Base-by-base conservation (phyloP, 2,329 filamentous ascomycete species). In the Onygenales sp. region DNA sequence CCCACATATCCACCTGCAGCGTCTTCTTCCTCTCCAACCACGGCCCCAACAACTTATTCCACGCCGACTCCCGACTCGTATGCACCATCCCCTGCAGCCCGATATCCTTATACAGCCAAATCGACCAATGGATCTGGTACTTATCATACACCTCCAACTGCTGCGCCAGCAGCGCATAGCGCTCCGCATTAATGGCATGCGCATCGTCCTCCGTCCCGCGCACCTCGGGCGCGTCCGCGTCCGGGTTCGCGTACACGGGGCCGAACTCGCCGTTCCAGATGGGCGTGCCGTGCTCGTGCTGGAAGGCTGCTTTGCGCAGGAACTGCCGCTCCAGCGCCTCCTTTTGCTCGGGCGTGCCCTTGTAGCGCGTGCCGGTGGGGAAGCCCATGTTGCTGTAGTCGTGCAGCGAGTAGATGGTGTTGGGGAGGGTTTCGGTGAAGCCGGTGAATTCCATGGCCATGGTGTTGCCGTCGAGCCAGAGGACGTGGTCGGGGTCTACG, bases 41-140 rank as follows among this genome's bases (percentile, higher is more conserved):
- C 0, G 75, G 71, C n/a, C 69, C 60, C 43, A 83, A 72, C 2
- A 75, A 72, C 27, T 70, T 69, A 63, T 79, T 79, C 66, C 78
- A 81, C 71, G 74, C 8, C 74, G 63, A 0, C 17, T 17, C 17
- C 17, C 75, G 73, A 36, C 69, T 68, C 0, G 75, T 68, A 55
- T 78, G 75, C 0, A 78, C 68, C 78, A 82, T 80, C 5, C 78
- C 79, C 62, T 81, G 78, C 44, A 77, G 72, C 0, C 78, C 77
- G 41, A 81, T 75, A 54, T 82, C 78, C 61, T 81, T 82, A 64
- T 80, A 81, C 0, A 79, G 64, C 78, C 79, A 82, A 60, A 84
- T 84, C 11, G 69, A 77, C 82, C 81, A 84, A 51, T 72, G 70
- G 38, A 78, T 77, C 48, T 72, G 64, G 54, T 77, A 64, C 63